Base-by-base conservation (phyloP, 1,284 basidiomycete genomes). In the Marasmius sp. region DNA sequence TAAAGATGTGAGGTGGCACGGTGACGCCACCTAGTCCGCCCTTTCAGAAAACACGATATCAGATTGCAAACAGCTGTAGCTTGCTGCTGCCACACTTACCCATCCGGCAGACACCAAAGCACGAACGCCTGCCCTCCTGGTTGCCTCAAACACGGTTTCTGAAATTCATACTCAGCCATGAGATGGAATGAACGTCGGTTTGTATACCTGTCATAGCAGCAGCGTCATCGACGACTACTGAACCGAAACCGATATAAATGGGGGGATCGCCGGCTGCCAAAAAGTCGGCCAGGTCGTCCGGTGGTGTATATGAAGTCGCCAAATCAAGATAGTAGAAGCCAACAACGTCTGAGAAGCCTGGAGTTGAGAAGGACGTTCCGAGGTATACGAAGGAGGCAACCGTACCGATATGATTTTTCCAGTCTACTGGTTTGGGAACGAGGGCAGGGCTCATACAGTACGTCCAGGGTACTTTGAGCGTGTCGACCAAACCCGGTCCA, bases 361-460 rank as follows among this genome's bases (percentile, higher is more conserved):
- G 37, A 43, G 61, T 52, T 27, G 3, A 16, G 8, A 20, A 33
- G 20, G n/a, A 53, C 22, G 39, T 18, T 33, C 20, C 43, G 20
- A 51, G 41, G 27, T 11, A 2, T 18, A 3, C 55, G 10, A 36
- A 6, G 56, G 64, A 16, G 36, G 18, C 14, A n/a, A 58, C 71
- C 74, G 57, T 65, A 87, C 86, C 87, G 52, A 85, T 85, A 66
- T 85, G 75, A 60, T 81, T 83, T 63, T 79, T 83, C 83, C 87
- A 88, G 68, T 88, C 88, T 6, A 78, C 69, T 0, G 88, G 89
- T 65, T 87, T 87, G 0, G 85, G 84, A 0, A 90, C 85, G 20
- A 91, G 69, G 1, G 81, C 78, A 6, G 85, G 81, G 61, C 84
- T 86, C 80, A 89, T 88, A 65, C 87, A 88, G 68, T 90, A 91